A percentile compares a stretch with the other conserved stretches of the same genome.
These are phyloP conservation scores for Saccharum officinarum DNA, from an alignment of 176 grass and related monocot genomes.

Conservation along the genomic window DNA sequence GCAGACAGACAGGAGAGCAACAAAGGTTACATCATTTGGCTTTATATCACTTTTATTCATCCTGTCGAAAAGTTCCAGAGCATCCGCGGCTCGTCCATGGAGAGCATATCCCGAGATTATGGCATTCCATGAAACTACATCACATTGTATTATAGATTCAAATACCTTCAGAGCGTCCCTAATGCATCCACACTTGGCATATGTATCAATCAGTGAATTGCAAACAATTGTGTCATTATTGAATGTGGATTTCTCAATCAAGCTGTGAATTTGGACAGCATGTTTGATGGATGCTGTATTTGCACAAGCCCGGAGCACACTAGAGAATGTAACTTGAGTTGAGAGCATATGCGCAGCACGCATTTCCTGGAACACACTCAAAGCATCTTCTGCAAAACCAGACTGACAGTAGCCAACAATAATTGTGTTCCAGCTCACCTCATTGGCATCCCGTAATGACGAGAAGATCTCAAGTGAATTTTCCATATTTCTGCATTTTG, in stretches of 20 bases:
- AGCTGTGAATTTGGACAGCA: slow-evolving; percentile 60
- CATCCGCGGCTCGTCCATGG: slow-evolving; percentile 38
- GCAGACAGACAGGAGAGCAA: slow-evolving; percentile 44
- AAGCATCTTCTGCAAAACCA: slow-evolving; percentile 56
- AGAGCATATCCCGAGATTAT: slow-evolving; percentile 47
- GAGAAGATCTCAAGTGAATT: slow-evolving; percentile 48
- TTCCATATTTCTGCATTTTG: slow-evolving; percentile 68
- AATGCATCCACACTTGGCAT: slow-evolving; percentile 77
- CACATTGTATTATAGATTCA: slow-evolving; percentile 24
- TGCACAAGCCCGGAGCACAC: slow-evolving; percentile 67
- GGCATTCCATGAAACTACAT: slow-evolving; percentile 52
- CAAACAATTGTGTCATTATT: slow-evolving; percentile 51
- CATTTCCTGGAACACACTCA: slow-evolving; percentile 62
- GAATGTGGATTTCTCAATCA: slow-evolving; percentile 67
- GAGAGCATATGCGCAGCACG: slow-evolving; percentile 25
- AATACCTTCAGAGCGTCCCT: slow-evolving; percentile 60
- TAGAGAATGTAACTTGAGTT: slow-evolving; percentile 81
- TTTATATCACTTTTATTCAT: slow-evolving; percentile 39
- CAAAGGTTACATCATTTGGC: slow-evolving; percentile 48
- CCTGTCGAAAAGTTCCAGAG: slow-evolving; percentile 38
- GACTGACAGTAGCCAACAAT: slow-evolving; percentile 62
- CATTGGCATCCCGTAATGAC: slow-evolving; percentile 44
- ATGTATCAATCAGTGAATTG: slow-evolving; percentile 81
- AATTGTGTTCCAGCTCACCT: slow-evolving; percentile 82
- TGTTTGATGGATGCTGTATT: slow-evolving; percentile 55